These are phyloP conservation scores for Arachis hypogaea DNA, from an alignment of 306 rosid genomes.

Conservation along the genomic window DNA sequence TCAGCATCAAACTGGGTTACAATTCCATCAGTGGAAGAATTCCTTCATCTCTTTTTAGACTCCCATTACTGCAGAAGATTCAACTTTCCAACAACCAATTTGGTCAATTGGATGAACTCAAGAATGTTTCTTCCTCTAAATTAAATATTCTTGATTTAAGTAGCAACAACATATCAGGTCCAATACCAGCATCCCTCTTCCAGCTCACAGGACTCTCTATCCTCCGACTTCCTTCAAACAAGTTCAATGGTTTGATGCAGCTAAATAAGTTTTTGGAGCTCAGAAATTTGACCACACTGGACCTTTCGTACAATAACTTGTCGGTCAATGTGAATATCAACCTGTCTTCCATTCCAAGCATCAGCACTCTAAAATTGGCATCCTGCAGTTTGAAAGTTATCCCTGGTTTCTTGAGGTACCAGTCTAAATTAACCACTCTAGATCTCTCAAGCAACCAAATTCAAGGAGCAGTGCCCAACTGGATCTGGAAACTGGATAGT, in stretches of 20 bases:
- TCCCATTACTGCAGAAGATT: conserved; percentile 36
- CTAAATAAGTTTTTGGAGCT: conserved; percentile 32
- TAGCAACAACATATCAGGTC: conserved; percentile 55
- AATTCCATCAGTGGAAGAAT: conserved; percentile 49
- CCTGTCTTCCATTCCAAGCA: conserved; percentile 8
- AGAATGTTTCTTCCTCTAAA: conserved; percentile 2
- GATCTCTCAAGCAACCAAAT: conserved; percentile 63
- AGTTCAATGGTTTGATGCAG: conserved; percentile 40
- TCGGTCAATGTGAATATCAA: neutral
- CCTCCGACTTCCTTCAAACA: conserved; percentile 61
- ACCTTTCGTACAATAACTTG: conserved; percentile 64
- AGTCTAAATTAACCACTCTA: conserved; percentile 13
- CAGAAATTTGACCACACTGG: conserved; percentile 47
- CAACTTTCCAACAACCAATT: conserved; percentile 45
- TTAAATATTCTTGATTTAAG: conserved; percentile 56
- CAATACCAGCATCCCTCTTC: conserved; percentile 44
- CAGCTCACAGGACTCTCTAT: conserved; percentile 36
- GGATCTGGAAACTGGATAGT: conserved; percentile 56
- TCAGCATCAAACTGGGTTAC: neutral
- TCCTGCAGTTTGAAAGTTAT: conserved; percentile 42
- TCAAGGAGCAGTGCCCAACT: conserved; percentile 50
- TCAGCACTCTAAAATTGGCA: conserved; percentile 49
- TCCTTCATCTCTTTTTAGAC: conserved; percentile 44
- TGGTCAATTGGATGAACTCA: conserved; percentile 28
- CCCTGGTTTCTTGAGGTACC: conserved; percentile 57